phyloP scores from a whole-genome alignment of 805 yeast genomes.

The Kodamaea kaohsiungensis region DNA sequence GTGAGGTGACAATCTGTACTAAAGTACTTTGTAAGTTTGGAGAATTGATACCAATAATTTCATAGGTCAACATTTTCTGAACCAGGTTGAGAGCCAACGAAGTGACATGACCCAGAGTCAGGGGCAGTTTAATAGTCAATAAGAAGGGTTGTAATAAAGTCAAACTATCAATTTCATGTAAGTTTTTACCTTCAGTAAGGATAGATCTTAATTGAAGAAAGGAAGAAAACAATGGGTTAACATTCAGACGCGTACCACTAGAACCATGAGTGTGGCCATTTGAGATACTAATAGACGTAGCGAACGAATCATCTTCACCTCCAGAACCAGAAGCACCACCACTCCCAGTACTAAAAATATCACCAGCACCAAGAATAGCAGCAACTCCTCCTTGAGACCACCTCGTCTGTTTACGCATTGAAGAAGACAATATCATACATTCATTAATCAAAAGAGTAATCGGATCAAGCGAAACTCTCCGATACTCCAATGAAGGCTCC shows the following conservation, averaged over 20 bases:
- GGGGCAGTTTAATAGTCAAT: slow-evolving; percentile 76
- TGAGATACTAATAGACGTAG: slow-evolving; percentile 18
- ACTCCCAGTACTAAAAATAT: slow-evolving; percentile 45
- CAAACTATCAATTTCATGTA: slow-evolving; percentile 64
- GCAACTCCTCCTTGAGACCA: slow-evolving; percentile 82
- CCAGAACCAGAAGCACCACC: slow-evolving; percentile 41
- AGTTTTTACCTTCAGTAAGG: slow-evolving; percentile 52
- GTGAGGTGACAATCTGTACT: slow-evolving; percentile 66
- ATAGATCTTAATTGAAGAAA: slow-evolving; percentile 78
- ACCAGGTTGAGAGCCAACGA: slow-evolving; percentile 76
- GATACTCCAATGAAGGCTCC: background rate
- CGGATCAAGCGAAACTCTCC: slow-evolving; percentile 59
- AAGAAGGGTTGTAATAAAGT: slow-evolving; percentile 86
- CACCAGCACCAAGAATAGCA: slow-evolving; percentile 72
- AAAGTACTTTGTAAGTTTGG: slow-evolving; percentile 57
- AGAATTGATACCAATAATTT: slow-evolving; percentile 58
- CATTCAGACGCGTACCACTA: slow-evolving; percentile 11
- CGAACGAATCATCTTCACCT: slow-evolving; percentile 32
- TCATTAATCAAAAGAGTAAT: slow-evolving; percentile 84
- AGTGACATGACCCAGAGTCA: slow-evolving; percentile 85
- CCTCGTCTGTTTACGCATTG: slow-evolving; percentile 74
- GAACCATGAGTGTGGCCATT: slow-evolving; percentile 26
- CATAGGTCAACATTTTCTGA: slow-evolving; percentile 69
- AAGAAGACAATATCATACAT: slow-evolving; percentile 80
- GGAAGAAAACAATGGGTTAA: slow-evolving; percentile 69